Base-by-base conservation (phyloP, 2,329 filamentous ascomycete species). In the Fusarium transvaalense region DNA sequence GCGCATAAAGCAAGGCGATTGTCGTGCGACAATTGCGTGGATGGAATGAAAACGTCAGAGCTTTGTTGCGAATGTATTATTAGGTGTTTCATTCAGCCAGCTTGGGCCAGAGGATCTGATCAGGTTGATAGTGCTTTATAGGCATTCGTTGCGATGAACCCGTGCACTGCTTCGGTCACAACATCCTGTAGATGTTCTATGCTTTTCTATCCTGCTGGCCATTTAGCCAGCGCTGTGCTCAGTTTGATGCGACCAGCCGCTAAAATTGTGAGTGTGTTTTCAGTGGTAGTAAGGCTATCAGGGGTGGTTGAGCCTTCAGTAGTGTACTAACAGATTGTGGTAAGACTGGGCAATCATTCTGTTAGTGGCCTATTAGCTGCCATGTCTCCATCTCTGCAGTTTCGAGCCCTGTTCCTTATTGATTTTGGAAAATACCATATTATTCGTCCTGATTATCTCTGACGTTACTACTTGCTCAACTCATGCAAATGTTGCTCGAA, bases 41-140 rank as follows among this genome's bases (percentile, higher is more conserved):
- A 48, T 19, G 13, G 2, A 43, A 31, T 38, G 23, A 21, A 14
- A 38, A 15, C 9, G 27, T 57, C 32, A 17, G 43, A 56, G 41
- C 32, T 31, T 34, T 39, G 61, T 58, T 43, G 32, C 21, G 2
- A 6, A 10, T 56, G 25, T 32, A 63, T 50, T 63, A 12, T 37
- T 39, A 29, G 31, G 7, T 17, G 51, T 64, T 31, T 64, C 61
- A 64, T 21, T 14, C 25, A 39, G 13, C 10, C n/a, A 47, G 14
- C 23, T 55, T 47, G 10, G 41, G 31, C 41, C 12, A 29, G 23
- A 35, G 12, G 13, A 46, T 29, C n/a, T 25, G n/a, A 23, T 17
- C n/a, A 10, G 10, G 15, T 23, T 27, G 23, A n/a, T n/a, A n/a
- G n/a, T n/a, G n/a, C n/a, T n/a, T n/a, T n/a, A n/a, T n/a, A n/a